These are phyloP conservation scores for Kwoniella sp. DNA, from an alignment of 768 basidiomycete genomes.

Conservation along the genomic window DNA sequence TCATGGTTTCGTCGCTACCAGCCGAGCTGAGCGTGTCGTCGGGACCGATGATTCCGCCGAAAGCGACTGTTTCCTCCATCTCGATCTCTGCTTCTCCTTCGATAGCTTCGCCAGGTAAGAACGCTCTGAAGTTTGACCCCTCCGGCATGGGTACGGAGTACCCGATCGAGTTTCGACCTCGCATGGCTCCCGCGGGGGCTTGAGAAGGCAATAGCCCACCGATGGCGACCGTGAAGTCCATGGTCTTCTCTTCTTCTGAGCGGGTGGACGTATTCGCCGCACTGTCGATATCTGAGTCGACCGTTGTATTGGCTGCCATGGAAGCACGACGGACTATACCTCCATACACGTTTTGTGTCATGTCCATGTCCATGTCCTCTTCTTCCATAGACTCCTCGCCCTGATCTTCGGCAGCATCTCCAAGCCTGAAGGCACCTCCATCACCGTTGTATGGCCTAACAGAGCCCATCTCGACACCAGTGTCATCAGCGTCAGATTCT, in stretches of 20 bases:
- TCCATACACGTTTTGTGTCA: slow-evolving; percentile 45
- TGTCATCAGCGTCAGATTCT: slow-evolving; percentile 22
- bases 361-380: slow-evolving; percentile 54
- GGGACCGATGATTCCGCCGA: slow-evolving; percentile 51
- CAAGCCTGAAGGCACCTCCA: not conserved
- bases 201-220: slow-evolving; percentile 52
- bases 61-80: slow-evolving; percentile 57
- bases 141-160: slow-evolving; percentile 42
- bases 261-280: slow-evolving; percentile 20
- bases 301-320: slow-evolving; percentile 19
- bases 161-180: slow-evolving; percentile 45
- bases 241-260: slow-evolving; percentile 45
- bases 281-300: slow-evolving; percentile 23
- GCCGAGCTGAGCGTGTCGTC: slow-evolving; percentile 41
- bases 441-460: not conserved
- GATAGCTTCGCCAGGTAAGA: slow-evolving; percentile 38
- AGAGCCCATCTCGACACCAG: slow-evolving; percentile 2
- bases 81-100: slow-evolving; percentile 47
- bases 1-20: slow-evolving; percentile 27
- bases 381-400: slow-evolving; percentile 33
- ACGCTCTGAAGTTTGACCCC: slow-evolving; percentile 1
- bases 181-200: slow-evolving; percentile 49
- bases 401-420: slow-evolving; percentile 19
- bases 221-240: slow-evolving; percentile 57
- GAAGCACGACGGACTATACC: slow-evolving; percentile 36